Base-by-base conservation (phyloP, 2,329 filamentous ascomycete genomes). In the Verticillium isaacii region DNA sequence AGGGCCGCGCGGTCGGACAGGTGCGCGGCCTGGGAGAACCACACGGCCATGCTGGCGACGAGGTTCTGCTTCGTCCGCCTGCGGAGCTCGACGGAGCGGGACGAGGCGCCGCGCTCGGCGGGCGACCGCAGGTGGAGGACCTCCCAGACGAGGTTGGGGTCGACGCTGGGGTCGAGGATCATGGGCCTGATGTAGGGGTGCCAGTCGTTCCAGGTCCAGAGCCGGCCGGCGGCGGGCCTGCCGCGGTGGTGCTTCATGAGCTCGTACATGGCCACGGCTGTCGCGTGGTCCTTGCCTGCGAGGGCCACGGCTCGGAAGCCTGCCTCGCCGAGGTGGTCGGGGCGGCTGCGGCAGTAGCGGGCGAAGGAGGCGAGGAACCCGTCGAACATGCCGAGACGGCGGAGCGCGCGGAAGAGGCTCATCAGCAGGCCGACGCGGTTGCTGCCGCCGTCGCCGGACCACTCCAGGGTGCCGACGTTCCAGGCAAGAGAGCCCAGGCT, bases 181-280 rank as follows among this genome's bases (percentile, higher is more conserved):
- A 78, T 72, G 32, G 60, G 57, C 45, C 75, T 66, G 4, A 70
- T 54, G 60, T 76, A 71, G 4, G 66, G 67, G 19, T 61, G 62
- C 76, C 76, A 78, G 14, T 66, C 58, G 15, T 67, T 66, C 73
- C 75, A 78, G 17, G 68, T 58, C 70, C 74, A 74, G 4, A 67
- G 2, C 60, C 57, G 32, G 67, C 60, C 7, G 41, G 50, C 5
- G 39, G 23, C 29, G 17, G 58, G 23, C 14, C 64, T 61, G 15
- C 32, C 8, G 5, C 52, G 25, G 36, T 66, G 52, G 4, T 12
- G 17, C 3, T 60, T 57, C 3, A 65, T 56, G 3, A 69, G 32
- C 19, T 54, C 25, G 62, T 71, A 68, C 12, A 75, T 62, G 5
- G 54, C 34, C 14, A 73, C 57, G 1, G 71, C 74, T 17, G 67